These are phyloP conservation scores for Phytophthora melonis DNA, from an alignment of 352 stramenopile species.

Conservation along the genomic window DNA sequence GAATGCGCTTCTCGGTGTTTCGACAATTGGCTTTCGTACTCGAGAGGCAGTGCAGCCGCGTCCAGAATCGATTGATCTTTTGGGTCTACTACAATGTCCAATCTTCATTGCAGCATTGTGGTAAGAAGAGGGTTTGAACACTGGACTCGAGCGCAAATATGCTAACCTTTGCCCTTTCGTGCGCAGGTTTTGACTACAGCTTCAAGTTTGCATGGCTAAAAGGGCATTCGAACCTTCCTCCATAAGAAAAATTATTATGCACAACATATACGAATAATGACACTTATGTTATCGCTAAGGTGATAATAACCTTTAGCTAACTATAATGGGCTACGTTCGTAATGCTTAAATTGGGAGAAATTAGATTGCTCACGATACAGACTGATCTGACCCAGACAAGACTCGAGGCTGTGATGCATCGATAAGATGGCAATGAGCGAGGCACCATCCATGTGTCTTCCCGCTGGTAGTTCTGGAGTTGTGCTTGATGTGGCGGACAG, in stretches of 20 bases:
- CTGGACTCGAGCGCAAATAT: neutral
- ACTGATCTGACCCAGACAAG: conserved; percentile 26
- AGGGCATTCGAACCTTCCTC: neutral
- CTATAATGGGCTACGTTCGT: neutral
- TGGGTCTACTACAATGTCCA: conserved; percentile 49
- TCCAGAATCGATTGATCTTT: conserved; percentile 46
- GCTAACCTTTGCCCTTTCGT: neutral
- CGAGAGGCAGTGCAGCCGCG: conserved; percentile 29
- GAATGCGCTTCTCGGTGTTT: conserved; percentile 34
- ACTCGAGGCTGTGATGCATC: neutral
- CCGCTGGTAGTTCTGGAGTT: neutral
- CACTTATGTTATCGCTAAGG: too few relatives aligned
- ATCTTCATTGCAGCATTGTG: conserved; percentile 33
- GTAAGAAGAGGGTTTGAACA: conserved; percentile 9
- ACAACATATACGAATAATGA: neutral
- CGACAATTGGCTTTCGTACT: conserved; percentile 52
- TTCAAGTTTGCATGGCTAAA: conserved; percentile 31
- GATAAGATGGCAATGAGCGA: conserved; percentile 22
- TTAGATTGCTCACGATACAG: neutral
- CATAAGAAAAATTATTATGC: neutral
- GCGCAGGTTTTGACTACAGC: neutral
- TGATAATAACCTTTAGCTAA: neutral
- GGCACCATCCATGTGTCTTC: conserved; percentile 5
- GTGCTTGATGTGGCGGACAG: neutral
- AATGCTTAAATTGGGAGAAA: neutral